These are phyloP conservation scores for Rosellinia necatrix DNA, from an alignment of 2,329 filamentous ascomycete species.

Conservation along the genomic window DNA sequence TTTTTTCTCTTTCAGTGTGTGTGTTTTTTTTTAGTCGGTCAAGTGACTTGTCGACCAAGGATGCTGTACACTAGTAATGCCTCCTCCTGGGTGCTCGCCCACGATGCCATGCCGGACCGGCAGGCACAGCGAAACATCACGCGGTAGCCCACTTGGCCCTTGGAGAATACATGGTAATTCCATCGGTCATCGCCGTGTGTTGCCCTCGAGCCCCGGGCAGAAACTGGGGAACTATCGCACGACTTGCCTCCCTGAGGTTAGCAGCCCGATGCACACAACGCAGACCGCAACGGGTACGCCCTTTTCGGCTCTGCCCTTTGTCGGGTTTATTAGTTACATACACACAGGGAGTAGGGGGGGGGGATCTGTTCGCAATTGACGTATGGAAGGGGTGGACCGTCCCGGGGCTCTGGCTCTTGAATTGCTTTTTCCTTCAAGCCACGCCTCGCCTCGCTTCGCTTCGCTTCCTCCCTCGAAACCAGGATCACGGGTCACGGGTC, in stretches of 20 bases:
- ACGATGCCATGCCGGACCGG: slow-evolving; percentile 20
- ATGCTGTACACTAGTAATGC: slow-evolving; percentile 13
- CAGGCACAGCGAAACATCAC: slow-evolving; percentile 23
- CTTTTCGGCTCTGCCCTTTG: slow-evolving; percentile 24
- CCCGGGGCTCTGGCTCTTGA: slow-evolving; percentile 28
- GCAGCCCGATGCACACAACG: slow-evolving; percentile 40
- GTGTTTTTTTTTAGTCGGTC: slow-evolving; percentile 19
- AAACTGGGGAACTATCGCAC: slow-evolving; percentile 33
- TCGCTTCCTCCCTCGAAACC: slow-evolving; percentile 30
- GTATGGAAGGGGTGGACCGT: slow-evolving; percentile 24
- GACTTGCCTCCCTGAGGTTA: slow-evolving; percentile 33
- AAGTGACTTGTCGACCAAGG: slow-evolving; percentile 14
- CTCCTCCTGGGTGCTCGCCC: not conserved
- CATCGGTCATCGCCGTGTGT: slow-evolving; percentile 19
- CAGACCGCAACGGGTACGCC: slow-evolving; percentile 34
- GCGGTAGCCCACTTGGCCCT: slow-evolving; percentile 23
- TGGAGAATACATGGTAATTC: slow-evolving; percentile 19
- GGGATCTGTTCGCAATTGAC: slow-evolving; percentile 35
- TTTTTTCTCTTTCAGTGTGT: not conserved
- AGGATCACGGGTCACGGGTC: slow-evolving; percentile 10
- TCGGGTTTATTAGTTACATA: slow-evolving; percentile 38
- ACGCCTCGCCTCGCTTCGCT: slow-evolving; percentile 13
- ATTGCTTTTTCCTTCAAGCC: slow-evolving; percentile 34
- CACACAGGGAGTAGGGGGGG: too few relatives aligned
- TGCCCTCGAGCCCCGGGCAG: slow-evolving; percentile 15